These are phyloP conservation scores for Solanum dulcamara DNA, from an alignment of 257 asterid genomes.

Conservation along the genomic window DNA sequence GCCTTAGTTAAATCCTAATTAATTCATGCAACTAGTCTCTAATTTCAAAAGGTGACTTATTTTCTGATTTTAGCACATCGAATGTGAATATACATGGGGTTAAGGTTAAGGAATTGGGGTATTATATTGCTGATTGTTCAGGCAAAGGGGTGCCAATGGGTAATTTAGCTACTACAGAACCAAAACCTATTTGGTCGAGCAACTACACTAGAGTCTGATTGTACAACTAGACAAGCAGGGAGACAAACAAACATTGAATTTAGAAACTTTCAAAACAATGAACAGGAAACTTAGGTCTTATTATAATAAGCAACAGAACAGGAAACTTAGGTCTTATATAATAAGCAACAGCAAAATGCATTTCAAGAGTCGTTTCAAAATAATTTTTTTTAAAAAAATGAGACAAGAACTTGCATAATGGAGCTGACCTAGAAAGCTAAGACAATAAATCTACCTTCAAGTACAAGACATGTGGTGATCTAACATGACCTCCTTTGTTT, in stretches of 20 bases:
- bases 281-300: background rate
- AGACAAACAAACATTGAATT: background rate
- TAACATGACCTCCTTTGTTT: constrained; percentile 69
- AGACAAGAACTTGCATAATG: background rate
- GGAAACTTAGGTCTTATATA: background rate
- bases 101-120: background rate
- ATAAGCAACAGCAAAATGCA: background rate
- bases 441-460: constrained; percentile 46
- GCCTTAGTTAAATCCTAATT: background rate
- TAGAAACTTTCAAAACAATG: background rate
- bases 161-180: background rate
- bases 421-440: background rate
- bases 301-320: background rate
- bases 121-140: background rate
- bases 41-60: background rate
- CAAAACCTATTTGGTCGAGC: background rate
- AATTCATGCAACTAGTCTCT: background rate
- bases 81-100: background rate
- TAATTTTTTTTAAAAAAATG: background rate
- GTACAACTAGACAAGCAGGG: background rate
- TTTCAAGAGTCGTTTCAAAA: background rate
- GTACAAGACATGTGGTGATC: constrained; percentile 60
- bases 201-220: background rate
- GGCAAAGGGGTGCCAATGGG: background rate
- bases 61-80: background rate